phyloP scores from a whole-genome alignment of 2,329 filamentous ascomycete genomes.

The Pseudocercospora eumusae region DNA sequence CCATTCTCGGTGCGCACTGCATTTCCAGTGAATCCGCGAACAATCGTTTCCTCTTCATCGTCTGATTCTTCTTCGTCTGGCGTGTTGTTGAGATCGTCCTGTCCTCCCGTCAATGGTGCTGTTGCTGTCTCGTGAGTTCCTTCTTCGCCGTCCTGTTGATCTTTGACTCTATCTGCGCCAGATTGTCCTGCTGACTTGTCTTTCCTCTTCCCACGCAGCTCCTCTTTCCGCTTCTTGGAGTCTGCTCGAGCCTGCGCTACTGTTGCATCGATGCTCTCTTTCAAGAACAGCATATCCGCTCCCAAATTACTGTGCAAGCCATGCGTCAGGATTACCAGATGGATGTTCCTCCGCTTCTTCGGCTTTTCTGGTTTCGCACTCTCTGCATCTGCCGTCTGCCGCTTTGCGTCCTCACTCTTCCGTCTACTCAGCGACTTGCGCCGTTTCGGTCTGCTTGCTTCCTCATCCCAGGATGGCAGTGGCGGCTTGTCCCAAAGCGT shows the following conservation, averaged over 20 bases:
- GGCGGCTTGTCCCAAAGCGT: conserved; percentile 90
- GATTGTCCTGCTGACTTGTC: conserved; percentile 17
- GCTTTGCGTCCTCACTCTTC: conserved; percentile 25
- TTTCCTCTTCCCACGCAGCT: conserved; percentile 27
- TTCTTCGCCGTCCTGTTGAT: conserved; percentile 22
- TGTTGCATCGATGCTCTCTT: conserved; percentile 91
- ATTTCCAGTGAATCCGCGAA: conserved; percentile 86
- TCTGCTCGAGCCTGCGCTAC: conserved; percentile 72
- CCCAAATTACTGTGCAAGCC: conserved; percentile 94
- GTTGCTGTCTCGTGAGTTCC: conserved; percentile 37
- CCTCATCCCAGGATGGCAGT: conserved; percentile 65
- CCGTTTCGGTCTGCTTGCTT: conserved; percentile 29
- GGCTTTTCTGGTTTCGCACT: conserved; percentile 29
- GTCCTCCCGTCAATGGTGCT: conserved; percentile 53
- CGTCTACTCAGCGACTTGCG: conserved; percentile 27
- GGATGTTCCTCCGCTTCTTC: conserved; percentile 73
- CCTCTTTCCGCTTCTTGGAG: conserved; percentile 60
- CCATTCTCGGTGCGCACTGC: conserved; percentile 88
- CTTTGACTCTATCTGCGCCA: conserved; percentile 18
- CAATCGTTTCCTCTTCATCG: conserved; percentile 81
- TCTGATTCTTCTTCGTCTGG: conserved; percentile 59
- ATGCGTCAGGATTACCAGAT: conserved; percentile 90
- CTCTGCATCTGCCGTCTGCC: conserved; percentile 22
- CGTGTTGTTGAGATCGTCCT: conserved; percentile 47
- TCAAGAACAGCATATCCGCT: conserved; percentile 94